phyloP scores from a whole-genome alignment of 345 rosid species.

The Ceriops zippeliana region DNA sequence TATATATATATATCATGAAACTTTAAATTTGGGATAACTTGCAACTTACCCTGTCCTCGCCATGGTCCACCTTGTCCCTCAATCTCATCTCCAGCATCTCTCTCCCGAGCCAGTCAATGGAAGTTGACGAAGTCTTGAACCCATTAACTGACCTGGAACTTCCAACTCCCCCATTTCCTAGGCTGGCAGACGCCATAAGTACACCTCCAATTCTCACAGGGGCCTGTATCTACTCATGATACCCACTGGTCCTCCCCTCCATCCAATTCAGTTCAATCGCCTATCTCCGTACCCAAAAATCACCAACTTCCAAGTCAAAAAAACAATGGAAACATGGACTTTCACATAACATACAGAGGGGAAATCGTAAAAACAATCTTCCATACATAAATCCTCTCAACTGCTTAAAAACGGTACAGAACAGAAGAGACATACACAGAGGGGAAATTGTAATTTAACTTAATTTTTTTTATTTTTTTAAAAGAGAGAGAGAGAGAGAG shows the following conservation, averaged over 20 bases:
- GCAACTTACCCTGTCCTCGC: slow-evolving; percentile 75
- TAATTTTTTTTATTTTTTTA: too few relatives aligned
- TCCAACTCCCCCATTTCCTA: slow-evolving; percentile 92
- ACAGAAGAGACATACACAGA: neutral
- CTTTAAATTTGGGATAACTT: neutral
- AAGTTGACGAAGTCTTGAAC: slow-evolving; percentile 83
- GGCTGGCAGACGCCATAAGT: slow-evolving; percentile 78
- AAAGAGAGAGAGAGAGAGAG: too few relatives aligned
- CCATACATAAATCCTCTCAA: too few relatives aligned
- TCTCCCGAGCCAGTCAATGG: slow-evolving; percentile 92
- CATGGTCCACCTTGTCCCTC: slow-evolving; percentile 74
- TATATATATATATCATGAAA: slow-evolving; percentile 1
- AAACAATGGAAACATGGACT: neutral
- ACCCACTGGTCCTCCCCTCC: slow-evolving; percentile 32
- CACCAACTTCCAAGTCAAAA: slow-evolving; percentile 27
- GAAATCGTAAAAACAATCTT: too few relatives aligned
- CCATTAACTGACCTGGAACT: slow-evolving; percentile 88
- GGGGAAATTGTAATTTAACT: neutral
- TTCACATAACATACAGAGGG: neutral
- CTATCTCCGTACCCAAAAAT: slow-evolving; percentile 40
- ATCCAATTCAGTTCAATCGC: slow-evolving; percentile 41
- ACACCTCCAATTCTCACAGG: slow-evolving; percentile 23
- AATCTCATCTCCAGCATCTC: slow-evolving; percentile 93
- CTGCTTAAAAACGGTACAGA: neutral
- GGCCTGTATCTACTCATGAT: slow-evolving; percentile 38